These are phyloP conservation scores for Phragmites australis DNA, from an alignment of 176 grass and related monocot species.

Conservation along the genomic window DNA sequence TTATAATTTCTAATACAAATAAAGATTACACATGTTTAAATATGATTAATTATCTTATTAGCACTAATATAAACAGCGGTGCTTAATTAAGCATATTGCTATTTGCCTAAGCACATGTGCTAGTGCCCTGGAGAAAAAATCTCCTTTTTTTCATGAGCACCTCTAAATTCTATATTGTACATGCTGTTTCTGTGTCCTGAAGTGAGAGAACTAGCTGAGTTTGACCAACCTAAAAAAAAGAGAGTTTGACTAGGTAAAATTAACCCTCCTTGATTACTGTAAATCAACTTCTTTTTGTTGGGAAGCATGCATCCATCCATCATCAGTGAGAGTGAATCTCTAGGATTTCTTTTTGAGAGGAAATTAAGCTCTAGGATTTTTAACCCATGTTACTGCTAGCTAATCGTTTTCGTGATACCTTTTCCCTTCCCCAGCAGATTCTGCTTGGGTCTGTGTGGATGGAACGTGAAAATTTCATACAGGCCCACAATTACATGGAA, in stretches of 20 bases:
- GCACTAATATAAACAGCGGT: too few relatives aligned
- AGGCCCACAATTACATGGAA: not conserved
- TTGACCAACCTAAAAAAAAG: conserved; percentile 16
- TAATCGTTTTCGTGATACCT: not conserved
- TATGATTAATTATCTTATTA: too few relatives aligned
- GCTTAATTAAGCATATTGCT: too few relatives aligned
- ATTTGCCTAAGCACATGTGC: too few relatives aligned
- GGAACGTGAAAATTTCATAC: not conserved
- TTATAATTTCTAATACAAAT: too few relatives aligned
- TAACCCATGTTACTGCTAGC: not conserved
- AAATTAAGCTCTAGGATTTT: not conserved
- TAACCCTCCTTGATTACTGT: conserved; percentile 26
- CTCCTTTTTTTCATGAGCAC: not conserved
- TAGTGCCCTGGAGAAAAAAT: not conserved
- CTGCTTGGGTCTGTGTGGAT: not conserved
- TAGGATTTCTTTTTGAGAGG: not conserved
- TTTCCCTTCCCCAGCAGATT: not conserved
- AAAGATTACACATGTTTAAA: too few relatives aligned
- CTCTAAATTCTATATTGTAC: too few relatives aligned
- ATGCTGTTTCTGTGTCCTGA: not conserved
- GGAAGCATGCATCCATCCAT: not conserved
- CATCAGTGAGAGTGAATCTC: not conserved
- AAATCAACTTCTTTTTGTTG: not conserved
- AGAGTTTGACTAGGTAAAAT: conserved; percentile 19
- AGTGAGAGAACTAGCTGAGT: not conserved